Percentiles rank a stretch among this genome's conserved stretches.
phyloP scores from a whole-genome alignment of 352 stramenopile species.

The Pythium aphanidermatum region DNA sequence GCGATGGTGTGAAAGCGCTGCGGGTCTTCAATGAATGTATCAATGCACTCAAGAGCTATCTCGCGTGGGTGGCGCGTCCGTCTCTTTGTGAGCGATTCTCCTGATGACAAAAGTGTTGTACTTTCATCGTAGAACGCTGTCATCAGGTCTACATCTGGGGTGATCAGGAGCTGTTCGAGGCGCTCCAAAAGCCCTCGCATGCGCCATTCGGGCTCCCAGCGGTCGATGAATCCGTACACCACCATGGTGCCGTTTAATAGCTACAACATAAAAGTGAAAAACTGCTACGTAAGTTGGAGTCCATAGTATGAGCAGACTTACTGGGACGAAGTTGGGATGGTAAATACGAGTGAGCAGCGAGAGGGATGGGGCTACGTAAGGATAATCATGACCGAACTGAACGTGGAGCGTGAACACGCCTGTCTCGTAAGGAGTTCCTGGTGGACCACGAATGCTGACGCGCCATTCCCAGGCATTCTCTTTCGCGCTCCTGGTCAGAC shows the following conservation, averaged over 20 bases:
- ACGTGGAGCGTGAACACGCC: conserved; percentile 40
- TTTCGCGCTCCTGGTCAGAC: conserved; percentile 1
- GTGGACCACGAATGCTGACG: conserved; percentile 24
- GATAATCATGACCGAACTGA: conserved; percentile 50
- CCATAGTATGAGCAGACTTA: conserved; percentile 18
- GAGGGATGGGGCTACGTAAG: conserved; percentile 43
- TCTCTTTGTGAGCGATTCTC: conserved; percentile 11
- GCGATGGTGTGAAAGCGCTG: conserved; percentile 31
- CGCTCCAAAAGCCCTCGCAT: conserved; percentile 44
- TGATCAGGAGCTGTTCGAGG: conserved; percentile 28
- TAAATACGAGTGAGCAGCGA: conserved; percentile 50
- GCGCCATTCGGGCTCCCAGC: conserved; percentile 49
- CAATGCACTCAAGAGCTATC: conserved; percentile 48
- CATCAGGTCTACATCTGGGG: conserved; percentile 39
- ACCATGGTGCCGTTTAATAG: conserved; percentile 49
- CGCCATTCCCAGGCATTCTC: conserved; percentile 55
- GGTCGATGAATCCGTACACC: conserved; percentile 32
- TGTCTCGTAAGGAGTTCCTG: conserved; percentile 38
- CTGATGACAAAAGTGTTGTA: conserved; percentile 4
- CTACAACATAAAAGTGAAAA: conserved; percentile 10
- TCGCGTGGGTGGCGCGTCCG: conserved; percentile 41
- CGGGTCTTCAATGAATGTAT: conserved; percentile 27
- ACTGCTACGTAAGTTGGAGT: too few species aligned
- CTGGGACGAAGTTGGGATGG: conserved; percentile 65
- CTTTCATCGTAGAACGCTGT: conserved; percentile 39